These are phyloP conservation scores for Kappamyces sp. DNA, from an alignment of 192 early-diverging fungal genomes.

Conservation along the genomic window DNA sequence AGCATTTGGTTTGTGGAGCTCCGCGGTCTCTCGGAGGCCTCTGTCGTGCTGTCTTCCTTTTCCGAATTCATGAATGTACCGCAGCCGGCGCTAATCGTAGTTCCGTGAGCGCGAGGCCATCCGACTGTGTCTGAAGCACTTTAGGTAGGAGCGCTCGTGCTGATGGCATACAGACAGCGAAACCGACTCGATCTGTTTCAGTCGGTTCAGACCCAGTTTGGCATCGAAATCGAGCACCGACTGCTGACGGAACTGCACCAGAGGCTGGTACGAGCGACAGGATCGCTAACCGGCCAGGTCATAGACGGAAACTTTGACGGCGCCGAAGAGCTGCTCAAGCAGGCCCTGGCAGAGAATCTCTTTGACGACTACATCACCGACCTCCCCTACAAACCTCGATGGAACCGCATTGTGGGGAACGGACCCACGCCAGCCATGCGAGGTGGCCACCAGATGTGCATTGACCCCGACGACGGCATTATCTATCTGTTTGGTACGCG, in stretches of 20 bases:
- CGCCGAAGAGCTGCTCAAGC: constrained; percentile 64
- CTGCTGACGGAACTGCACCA: constrained; percentile 70
- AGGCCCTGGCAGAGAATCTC: constrained; percentile 56
- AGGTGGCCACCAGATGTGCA: constrained; percentile 96
- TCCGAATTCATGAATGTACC: constrained; percentile 62
- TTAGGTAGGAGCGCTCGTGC: constrained; percentile 24
- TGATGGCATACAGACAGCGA: constrained; percentile 44
- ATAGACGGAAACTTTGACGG: constrained; percentile 64
- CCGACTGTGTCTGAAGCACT: constrained; percentile 82
- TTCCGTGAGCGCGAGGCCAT: constrained; percentile 75
- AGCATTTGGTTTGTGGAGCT: constrained; percentile 93
- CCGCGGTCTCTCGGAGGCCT: constrained; percentile 63
- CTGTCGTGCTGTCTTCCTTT: constrained; percentile 60
- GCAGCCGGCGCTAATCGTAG: constrained; percentile 15
- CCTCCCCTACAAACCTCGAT: constrained; percentile 65
- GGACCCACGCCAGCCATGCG: constrained; percentile 45
- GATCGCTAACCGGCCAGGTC: constrained; percentile 18
- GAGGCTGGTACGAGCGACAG: constrained; percentile 22
- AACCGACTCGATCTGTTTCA: constrained; percentile 70
- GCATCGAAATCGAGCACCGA: constrained; percentile 70
- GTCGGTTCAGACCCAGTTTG: constrained; percentile 56
- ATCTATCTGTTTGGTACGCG: constrained; percentile 76
- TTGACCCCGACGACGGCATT: constrained; percentile 62
- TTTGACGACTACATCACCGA: constrained; percentile 67
- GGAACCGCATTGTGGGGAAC: constrained; percentile 47